phyloP scores from a whole-genome alignment of 805 yeast species.

The Saturnispora silvae region DNA sequence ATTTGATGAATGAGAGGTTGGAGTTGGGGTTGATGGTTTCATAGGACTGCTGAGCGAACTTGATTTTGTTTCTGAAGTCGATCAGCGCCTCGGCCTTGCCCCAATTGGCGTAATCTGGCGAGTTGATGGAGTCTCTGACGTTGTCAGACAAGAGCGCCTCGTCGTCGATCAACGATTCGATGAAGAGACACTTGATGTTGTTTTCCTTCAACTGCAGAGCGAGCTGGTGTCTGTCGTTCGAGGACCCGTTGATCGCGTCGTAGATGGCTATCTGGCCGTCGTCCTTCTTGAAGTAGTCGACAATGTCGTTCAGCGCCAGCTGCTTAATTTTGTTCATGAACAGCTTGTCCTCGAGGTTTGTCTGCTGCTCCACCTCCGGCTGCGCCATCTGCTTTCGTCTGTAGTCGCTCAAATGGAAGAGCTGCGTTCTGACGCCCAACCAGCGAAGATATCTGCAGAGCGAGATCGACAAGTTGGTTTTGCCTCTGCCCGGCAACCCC shows the following conservation, averaged over 20 bases:
- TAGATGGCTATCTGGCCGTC: slow-evolving; percentile 92
- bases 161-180: slow-evolving; percentile 80
- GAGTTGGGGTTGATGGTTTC: slow-evolving; percentile 57
- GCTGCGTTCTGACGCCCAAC: slow-evolving; percentile 90
- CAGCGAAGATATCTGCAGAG: slow-evolving; percentile 87
- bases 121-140: slow-evolving; percentile 72
- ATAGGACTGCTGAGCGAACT: slow-evolving; percentile 56
- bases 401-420: slow-evolving; percentile 88
- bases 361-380: slow-evolving; percentile 40
- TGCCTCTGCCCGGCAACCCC: slow-evolving; percentile 94
- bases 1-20: slow-evolving; percentile 65
- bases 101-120: slow-evolving; percentile 82
- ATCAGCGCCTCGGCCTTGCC: slow-evolving; percentile 59
- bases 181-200: slow-evolving; percentile 71
- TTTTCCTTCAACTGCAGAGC: slow-evolving; percentile 41
- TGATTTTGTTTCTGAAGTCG: slow-evolving; percentile 68
- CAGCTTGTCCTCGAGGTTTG: slow-evolving; percentile 44
- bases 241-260: slow-evolving; percentile 86
- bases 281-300: slow-evolving; percentile 57
- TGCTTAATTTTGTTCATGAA: slow-evolving; percentile 49
- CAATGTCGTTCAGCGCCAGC: slow-evolving; percentile 59
- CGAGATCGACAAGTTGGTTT: slow-evolving; percentile 85
- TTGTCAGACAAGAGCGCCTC: slow-evolving; percentile 57
- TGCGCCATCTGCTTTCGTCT: slow-evolving; percentile 41
- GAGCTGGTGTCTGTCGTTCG: slow-evolving; percentile 52